Percentiles rank a stretch among this genome's conserved stretches.
phyloP scores from a whole-genome alignment of 352 stramenopile genomes.

The Pythium oligandrum region DNA sequence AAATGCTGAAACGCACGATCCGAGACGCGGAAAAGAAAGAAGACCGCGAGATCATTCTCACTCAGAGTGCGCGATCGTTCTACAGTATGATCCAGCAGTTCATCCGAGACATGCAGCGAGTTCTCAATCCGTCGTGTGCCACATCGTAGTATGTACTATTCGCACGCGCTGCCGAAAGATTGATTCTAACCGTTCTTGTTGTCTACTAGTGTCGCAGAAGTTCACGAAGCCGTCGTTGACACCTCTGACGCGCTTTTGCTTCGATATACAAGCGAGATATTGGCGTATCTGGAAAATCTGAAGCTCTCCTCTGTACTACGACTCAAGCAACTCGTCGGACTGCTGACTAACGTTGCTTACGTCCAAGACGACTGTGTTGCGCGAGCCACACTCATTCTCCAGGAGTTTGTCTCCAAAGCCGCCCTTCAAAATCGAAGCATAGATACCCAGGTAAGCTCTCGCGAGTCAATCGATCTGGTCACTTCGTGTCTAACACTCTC shows the following conservation, averaged over 20 bases:
- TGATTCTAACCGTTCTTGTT: not conserved
- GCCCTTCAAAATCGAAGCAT: slow-evolving; percentile 40
- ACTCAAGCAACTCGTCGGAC: slow-evolving; percentile 58
- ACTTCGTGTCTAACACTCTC: too few species aligned
- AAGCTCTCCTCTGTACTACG: slow-evolving; percentile 60
- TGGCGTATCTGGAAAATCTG: slow-evolving; percentile 54
- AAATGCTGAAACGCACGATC: slow-evolving; percentile 66
- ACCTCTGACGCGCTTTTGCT: slow-evolving; percentile 58
- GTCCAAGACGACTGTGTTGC: slow-evolving; percentile 57
- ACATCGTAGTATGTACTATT: slow-evolving; percentile 53
- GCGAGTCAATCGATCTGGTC: too few species aligned
- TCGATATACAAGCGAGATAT: slow-evolving; percentile 52
- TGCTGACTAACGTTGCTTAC: slow-evolving; percentile 69
- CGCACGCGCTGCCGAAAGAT: not conserved
- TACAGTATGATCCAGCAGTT: slow-evolving; percentile 83
- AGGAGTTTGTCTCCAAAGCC: slow-evolving; percentile 48
- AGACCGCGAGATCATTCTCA: slow-evolving; percentile 76
- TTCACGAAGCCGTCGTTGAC: slow-evolving; percentile 53
- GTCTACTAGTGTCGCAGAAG: slow-evolving; percentile 38
- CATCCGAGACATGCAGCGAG: slow-evolving; percentile 64
- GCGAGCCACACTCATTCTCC: slow-evolving; percentile 42
- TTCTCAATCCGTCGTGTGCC: slow-evolving; percentile 77
- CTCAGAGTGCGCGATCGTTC: slow-evolving; percentile 68
- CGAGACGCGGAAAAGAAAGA: slow-evolving; percentile 61
- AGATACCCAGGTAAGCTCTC: slow-evolving; percentile 28